These are phyloP conservation scores for Panicum hallii DNA, from an alignment of 202 grass and related monocot genomes.

Conservation along the genomic window DNA sequence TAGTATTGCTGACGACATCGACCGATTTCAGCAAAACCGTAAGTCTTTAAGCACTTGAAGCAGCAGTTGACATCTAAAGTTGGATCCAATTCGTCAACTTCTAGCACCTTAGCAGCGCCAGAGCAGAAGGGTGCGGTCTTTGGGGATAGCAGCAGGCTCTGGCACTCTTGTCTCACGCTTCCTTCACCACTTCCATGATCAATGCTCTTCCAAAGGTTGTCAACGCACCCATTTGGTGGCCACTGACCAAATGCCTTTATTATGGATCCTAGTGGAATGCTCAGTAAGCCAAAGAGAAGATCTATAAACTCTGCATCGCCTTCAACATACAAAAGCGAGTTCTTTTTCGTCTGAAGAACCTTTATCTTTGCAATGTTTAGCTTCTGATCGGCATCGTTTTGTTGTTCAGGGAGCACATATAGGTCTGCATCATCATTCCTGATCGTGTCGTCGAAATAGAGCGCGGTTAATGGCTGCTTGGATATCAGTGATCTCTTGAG, in stretches of 20 bases:
- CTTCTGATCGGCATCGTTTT: too few relatives aligned
- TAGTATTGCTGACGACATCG: too few relatives aligned
- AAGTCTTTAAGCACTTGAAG: neutral
- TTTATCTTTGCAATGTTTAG: neutral
- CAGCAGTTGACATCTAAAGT: neutral
- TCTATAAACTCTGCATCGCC: conserved; percentile 11
- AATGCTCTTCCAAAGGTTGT: conserved; percentile 35
- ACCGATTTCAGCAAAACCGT: too few relatives aligned
- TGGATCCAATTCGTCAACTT: neutral
- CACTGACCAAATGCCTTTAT: neutral
- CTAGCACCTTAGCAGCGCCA: neutral
- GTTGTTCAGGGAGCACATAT: too few relatives aligned
- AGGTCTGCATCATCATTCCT: too few relatives aligned
- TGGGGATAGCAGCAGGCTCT: neutral
- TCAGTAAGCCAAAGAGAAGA: conserved; percentile 26
- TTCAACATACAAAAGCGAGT: neutral
- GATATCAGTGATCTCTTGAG: too few relatives aligned
- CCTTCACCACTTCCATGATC: neutral
- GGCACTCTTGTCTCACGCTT: neutral
- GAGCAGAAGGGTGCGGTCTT: neutral
- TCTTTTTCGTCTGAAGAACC: conserved; percentile 32
- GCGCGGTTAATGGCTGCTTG: too few relatives aligned
- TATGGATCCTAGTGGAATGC: conserved; percentile 12
- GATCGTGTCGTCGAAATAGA: too few relatives aligned
- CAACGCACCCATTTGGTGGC: neutral